Conservation (phyloP, 1,139 yeast species). For the Blastobotrys elegans region DNA sequence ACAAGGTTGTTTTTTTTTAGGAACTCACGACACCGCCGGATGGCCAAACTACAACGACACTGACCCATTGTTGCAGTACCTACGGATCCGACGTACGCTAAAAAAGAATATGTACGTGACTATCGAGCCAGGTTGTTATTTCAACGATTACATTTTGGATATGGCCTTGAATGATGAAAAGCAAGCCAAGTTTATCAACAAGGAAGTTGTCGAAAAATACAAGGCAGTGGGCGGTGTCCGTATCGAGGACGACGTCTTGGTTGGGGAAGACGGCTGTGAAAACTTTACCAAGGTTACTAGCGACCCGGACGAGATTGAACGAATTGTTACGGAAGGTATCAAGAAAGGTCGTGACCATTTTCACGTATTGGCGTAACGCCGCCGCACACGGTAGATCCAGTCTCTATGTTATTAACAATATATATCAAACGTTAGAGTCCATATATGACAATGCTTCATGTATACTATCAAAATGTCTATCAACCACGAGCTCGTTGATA, state of each 20-base stretch:
- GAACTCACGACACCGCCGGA: conserved; percentile 95
- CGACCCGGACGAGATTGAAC: conserved; percentile 75
- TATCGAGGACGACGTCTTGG: conserved; percentile 86
- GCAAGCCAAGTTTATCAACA: conserved; percentile 57
- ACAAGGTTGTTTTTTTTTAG: no score
- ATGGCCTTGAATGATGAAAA: conserved; percentile 55
- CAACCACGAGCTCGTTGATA: conserved; percentile 27
- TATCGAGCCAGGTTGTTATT: conserved; percentile 93
- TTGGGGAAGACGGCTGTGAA: conserved; percentile 72
- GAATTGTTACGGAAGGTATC: conserved; percentile 68
- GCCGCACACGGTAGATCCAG: neutral
- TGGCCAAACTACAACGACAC: conserved; percentile 77
- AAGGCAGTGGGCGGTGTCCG: conserved; percentile 93
- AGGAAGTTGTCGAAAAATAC: conserved; percentile 64
- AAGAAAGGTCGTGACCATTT: conserved; percentile 58
- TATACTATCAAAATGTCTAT: conserved; percentile 32
- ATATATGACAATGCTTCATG: conserved; percentile 34
- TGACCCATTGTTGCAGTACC: conserved; percentile 65
- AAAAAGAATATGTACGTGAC: conserved; percentile 81
- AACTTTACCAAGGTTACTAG: conserved; percentile 78
- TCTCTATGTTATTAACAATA: neutral
- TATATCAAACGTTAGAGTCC: conserved; percentile 19
- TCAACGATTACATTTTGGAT: conserved; percentile 74
- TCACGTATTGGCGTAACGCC: conserved; percentile 46
- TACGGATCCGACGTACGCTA: conserved; percentile 73